These are phyloP conservation scores for Hyphodiscus hymeniophilus DNA, from an alignment of 495 filamentous ascomycete genomes.

Conservation along the genomic window DNA sequence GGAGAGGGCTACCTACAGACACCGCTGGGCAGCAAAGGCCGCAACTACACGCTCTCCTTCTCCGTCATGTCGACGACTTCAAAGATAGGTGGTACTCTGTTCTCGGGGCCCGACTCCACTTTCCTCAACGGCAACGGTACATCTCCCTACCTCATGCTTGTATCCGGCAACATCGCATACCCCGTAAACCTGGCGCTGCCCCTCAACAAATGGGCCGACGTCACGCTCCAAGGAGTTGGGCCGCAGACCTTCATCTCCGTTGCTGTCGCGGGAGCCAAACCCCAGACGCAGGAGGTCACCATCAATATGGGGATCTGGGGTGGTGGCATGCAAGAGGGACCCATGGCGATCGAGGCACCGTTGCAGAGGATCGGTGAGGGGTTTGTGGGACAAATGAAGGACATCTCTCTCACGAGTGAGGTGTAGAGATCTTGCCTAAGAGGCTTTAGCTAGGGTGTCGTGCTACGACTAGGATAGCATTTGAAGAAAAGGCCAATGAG, in stretches of 20 bases:
- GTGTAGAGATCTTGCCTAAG: too few relatives aligned
- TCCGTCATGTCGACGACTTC: slow-evolving; percentile 26
- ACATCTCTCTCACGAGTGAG: too few relatives aligned
- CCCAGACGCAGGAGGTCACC: slow-evolving; percentile 30
- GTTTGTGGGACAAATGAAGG: slow-evolving; percentile 6
- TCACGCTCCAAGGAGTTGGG: slow-evolving; percentile 32
- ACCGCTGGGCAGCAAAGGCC: slow-evolving; percentile 38
- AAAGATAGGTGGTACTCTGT: slow-evolving; percentile 26
- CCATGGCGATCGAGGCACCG: slow-evolving; percentile 37
- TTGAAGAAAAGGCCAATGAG: too few relatives aligned
- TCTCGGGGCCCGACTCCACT: slow-evolving; percentile 36
- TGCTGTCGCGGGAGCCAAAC: slow-evolving; percentile 7
- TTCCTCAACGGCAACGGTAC: slow-evolving; percentile 27
- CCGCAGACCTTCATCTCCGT: slow-evolving; percentile 33
- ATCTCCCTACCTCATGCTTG: slow-evolving; percentile 34
- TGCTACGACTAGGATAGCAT: too few relatives aligned
- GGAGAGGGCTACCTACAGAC: slow-evolving; percentile 30
- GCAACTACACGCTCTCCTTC: slow-evolving; percentile 41
- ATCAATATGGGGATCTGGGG: slow-evolving; percentile 35
- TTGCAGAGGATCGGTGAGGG: slow-evolving; percentile 28
- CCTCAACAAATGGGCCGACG: slow-evolving; percentile 30
- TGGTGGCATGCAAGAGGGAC: slow-evolving; percentile 33
- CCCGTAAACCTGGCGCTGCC: slow-evolving; percentile 36
- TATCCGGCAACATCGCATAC: slow-evolving; percentile 39
- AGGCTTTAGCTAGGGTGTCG: too few relatives aligned